Percentiles rank a stretch among this genome's conserved stretches.
Evolutionary conservation across 78 protist genomes (phyloP).

Genomic region (Emiliania huxleyi): DNA sequence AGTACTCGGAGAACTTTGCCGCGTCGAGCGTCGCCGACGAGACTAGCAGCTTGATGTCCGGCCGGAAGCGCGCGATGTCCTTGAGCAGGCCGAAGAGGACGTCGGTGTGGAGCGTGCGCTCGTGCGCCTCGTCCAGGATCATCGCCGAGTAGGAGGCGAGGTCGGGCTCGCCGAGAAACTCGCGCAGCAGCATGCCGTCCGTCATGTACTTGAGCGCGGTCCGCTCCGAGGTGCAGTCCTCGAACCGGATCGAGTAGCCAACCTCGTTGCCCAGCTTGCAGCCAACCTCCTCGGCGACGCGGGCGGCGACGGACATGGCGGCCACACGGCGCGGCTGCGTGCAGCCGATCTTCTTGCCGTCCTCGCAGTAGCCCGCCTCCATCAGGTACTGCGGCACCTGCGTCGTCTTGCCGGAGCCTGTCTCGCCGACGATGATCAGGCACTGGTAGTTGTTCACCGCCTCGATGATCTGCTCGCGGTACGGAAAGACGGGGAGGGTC

Average conservation of each 20-base stretch:
- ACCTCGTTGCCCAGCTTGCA: conserved; percentile 70
- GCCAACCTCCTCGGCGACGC: conserved; percentile 83
- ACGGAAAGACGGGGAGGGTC: conserved; percentile 79
- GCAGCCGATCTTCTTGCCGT: not conserved
- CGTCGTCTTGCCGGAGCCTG: conserved; percentile 94
- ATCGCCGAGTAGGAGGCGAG: not conserved
- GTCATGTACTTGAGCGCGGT: conserved; percentile 62
- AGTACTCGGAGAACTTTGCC: conserved; percentile 86
- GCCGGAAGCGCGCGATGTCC: conserved; percentile 61
- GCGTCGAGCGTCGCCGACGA: conserved; percentile 99
- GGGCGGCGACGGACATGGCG: conserved; percentile 74
- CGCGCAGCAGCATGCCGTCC: conserved; percentile 77
- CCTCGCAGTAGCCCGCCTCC: not conserved
- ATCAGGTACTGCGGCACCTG: conserved; percentile 47
- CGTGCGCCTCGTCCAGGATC: conserved; percentile 76
- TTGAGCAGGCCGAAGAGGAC: conserved; percentile 83
- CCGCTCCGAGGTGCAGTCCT: conserved; percentile 40
- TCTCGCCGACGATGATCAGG: conserved; percentile 74
- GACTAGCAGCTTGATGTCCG: conserved; percentile 95
- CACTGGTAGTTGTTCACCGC: conserved; percentile 46
- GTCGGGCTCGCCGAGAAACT: conserved; percentile 37
- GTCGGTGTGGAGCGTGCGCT: conserved; percentile 95
- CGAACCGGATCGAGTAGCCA: conserved; percentile 78
- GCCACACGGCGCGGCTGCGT: conserved; percentile 84
- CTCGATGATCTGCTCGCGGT: conserved; percentile 59